Percentiles rank a stretch among this genome's conserved stretches.
Conservation (phyloP, 2,329 filamentous ascomycete species). For the Grosmannia clavigera region DNA sequence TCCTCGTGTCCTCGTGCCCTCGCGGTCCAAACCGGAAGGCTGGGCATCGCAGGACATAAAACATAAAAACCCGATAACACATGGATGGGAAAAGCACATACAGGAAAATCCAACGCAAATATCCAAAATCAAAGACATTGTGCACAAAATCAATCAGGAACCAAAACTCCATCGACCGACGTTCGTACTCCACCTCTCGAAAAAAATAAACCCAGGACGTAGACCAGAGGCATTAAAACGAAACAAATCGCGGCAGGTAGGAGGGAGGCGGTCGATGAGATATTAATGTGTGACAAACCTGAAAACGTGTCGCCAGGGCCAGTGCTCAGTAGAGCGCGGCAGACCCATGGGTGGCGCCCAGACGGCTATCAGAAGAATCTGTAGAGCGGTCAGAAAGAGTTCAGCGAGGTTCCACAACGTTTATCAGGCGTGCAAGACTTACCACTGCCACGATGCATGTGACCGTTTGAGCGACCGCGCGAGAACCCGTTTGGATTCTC, state of each 20-base stretch:
- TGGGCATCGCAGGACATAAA: background rate
- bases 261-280: background rate
- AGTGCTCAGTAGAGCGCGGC: constrained; percentile 2
- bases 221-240: constrained; percentile 1
- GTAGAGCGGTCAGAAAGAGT: background rate
- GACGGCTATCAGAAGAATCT: constrained; percentile 10
- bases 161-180: constrained; percentile 1
- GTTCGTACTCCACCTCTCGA: background rate
- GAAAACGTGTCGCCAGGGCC: background rate
- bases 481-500: constrained; percentile 41
- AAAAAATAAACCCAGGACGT: background rate
- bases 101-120: background rate
- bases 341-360: constrained; percentile 3
- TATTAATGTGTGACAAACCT: background rate
- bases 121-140: background rate
- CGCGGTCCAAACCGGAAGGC: background rate
- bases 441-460: constrained; percentile 51
- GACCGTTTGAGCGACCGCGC: constrained; percentile 45
- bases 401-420: background rate
- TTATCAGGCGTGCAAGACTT: constrained; percentile 6
- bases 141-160: background rate
- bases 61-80: background rate
- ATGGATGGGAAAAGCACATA: background rate
- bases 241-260: background rate
- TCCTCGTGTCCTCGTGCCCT: constrained; percentile 3